Conservation (phyloP, 2,329 filamentous ascomycete genomes). For the Malbranchea zuffiana region DNA sequence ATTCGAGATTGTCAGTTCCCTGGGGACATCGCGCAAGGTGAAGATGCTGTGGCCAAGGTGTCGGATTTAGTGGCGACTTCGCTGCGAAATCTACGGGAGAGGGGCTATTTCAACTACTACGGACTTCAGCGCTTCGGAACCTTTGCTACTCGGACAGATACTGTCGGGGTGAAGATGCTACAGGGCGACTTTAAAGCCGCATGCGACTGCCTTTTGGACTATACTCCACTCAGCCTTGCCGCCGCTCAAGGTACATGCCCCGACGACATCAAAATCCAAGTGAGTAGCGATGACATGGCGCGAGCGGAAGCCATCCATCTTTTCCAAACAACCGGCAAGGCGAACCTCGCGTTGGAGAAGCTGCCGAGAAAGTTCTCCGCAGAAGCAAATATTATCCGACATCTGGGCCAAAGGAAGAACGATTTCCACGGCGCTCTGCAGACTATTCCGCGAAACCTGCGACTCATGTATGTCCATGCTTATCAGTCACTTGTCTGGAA, state of each 20-base stretch:
- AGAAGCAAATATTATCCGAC: conserved; percentile 66
- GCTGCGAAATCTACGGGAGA: conserved; percentile 55
- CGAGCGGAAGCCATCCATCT: conserved; percentile 68
- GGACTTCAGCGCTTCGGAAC: conserved; percentile 95
- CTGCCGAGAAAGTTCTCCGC: conserved; percentile 74
- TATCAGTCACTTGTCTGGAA: conserved; percentile 97
- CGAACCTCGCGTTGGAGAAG: conserved; percentile 50
- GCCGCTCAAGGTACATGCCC: conserved; percentile 40
- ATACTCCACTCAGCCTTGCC: conserved; percentile 52
- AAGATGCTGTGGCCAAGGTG: conserved; percentile 34
- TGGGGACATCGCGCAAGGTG: conserved; percentile 17
- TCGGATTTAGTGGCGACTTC: conserved; percentile 42
- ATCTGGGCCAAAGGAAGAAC: conserved; percentile 48
- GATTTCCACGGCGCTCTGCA: conserved; percentile 76
- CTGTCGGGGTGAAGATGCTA: conserved; percentile 73
- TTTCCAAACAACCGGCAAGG: conserved; percentile 54
- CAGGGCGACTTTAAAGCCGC: conserved; percentile 71
- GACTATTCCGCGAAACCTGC: conserved; percentile 67
- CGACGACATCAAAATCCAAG: conserved; percentile 32
- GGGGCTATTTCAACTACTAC: conserved; percentile 95
- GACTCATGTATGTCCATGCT: conserved; percentile 92
- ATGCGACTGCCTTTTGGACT: conserved; percentile 64
- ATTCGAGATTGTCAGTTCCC: conserved; percentile 70
- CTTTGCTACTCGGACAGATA: conserved; percentile 73
- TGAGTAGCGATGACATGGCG: conserved; percentile 63